Base-by-base conservation (phyloP, 345 rosid species). In the Euphorbia lathyris region DNA sequence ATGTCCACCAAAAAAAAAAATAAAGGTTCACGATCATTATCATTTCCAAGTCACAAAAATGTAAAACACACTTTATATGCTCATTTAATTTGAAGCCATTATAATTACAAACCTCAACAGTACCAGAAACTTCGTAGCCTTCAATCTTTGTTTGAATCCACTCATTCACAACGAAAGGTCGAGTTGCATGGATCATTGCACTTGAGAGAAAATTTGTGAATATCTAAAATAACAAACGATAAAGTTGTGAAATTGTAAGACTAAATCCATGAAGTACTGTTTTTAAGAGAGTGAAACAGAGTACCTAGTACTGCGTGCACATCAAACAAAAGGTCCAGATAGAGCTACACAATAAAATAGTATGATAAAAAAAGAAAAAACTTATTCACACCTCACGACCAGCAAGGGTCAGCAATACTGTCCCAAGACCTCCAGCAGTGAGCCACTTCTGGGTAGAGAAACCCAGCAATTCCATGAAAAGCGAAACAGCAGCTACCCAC, bases 121-220 rank as follows among this genome's bases (percentile, higher is more conserved):
- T 94, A 32, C 98, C 98, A 85, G 98, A 94, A 82, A 94, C 98
- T 82, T 94, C 96, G 73, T 87, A 90, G 72, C 98, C 97, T 77
- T 89, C 86, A 55, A 91, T 94, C 84, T 86, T 94, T 38, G 95
- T 91, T 66, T 90, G 97, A 78, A 94, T 87, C 97, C 97, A 90
- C 72, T 94, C 97, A 68, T 94, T 90, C 72, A 81, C 70, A 68
- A 91, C 83, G 78, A 94, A 91, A 32, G 97, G 97, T 58, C 87
- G 92, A 17, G 95, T 91, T 47, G 96, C 89, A 69, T 94, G 97
- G 76, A 94, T 90, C 96, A 94, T 94, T 42, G 87, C 68, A 79
- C 98, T 91, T 50, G 97, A 94, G 51, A 94, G 95, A 68, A 91
- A 94, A 79, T 91, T 94, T 12, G 97, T 94, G 63, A 94, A 87